A percentile compares a stretch with the other conserved stretches of the same genome.
These are phyloP conservation scores for Inga oerstediana DNA, from an alignment of 306 rosid genomes.

Conservation along the genomic window DNA sequence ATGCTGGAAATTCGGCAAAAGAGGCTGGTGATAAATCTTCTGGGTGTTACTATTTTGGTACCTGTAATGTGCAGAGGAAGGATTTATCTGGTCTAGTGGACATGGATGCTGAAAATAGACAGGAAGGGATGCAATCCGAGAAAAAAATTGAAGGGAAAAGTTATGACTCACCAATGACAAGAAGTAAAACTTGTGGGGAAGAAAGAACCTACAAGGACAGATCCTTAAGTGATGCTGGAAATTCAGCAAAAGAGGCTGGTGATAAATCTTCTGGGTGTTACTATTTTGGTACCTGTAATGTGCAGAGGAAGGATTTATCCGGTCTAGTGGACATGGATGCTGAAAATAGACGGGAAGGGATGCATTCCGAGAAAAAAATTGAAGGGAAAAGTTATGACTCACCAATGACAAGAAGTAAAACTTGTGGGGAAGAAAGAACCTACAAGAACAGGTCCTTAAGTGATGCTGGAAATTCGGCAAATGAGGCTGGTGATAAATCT, in stretches of 20 bases:
- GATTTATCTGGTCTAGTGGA: conserved; percentile 47
- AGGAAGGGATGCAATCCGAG: conserved; percentile 49
- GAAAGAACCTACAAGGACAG: conserved; percentile 52
- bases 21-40: background rate
- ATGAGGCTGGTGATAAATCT: background rate
- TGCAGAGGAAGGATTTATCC: conserved; percentile 39
- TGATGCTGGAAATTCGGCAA: conserved; percentile 39
- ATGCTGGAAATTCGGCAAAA: conserved; percentile 27
- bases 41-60: background rate
- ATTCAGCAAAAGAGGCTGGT: background rate
- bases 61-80: conserved; percentile 46
- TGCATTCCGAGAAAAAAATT: conserved; percentile 36
- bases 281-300: conserved; percentile 29
- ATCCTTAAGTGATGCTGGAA: conserved; percentile 56
- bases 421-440: conserved; percentile 37
- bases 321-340: conserved; percentile 54
- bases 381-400: conserved; percentile 33
- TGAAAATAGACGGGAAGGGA: conserved; percentile 58
- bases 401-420: conserved; percentile 37
- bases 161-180: conserved; percentile 31
- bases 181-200: conserved; percentile 37
- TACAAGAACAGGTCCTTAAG: conserved; percentile 58
- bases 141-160: conserved; percentile 38
- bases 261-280: background rate
- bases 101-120: conserved; percentile 50